These are phyloP conservation scores for Myxozyma vanderwaltii DNA, from an alignment of 805 yeast species.

Conservation along the genomic window DNA sequence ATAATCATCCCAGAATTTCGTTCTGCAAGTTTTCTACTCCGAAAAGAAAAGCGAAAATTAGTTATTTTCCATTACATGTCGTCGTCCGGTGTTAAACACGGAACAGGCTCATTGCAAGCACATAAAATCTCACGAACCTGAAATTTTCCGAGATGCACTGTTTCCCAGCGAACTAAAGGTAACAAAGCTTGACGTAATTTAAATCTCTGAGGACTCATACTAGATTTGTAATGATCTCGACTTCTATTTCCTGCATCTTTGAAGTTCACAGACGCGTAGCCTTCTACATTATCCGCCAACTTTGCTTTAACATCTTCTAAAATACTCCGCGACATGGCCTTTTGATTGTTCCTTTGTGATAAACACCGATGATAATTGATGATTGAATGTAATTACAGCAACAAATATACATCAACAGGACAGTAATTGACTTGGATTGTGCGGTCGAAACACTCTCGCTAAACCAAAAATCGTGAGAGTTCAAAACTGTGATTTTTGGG, in stretches of 20 bases:
- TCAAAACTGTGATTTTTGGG: too few relatives aligned
- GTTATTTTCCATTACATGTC: too few relatives aligned
- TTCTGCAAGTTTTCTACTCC: conserved; percentile 44
- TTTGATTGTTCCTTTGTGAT: neutral
- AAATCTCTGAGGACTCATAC: conserved; percentile 60
- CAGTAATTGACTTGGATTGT: too few relatives aligned
- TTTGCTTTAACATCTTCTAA: conserved; percentile 15
- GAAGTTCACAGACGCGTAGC: conserved; percentile 19
- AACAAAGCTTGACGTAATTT: conserved; percentile 55
- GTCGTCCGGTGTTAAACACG: too few relatives aligned
- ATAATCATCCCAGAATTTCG: conserved; percentile 61
- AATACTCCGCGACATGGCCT: conserved; percentile 8
- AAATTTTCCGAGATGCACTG: conserved; percentile 42
- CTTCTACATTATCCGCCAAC: conserved; percentile 26
- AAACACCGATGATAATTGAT: too few relatives aligned
- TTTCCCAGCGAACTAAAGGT: conserved; percentile 65
- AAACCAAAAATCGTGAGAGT: too few relatives aligned
- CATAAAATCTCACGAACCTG: neutral
- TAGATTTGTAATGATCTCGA: conserved; percentile 61
- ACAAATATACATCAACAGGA: too few relatives aligned
- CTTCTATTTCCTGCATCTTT: conserved; percentile 77
- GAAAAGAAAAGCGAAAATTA: too few relatives aligned
- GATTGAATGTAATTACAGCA: too few relatives aligned
- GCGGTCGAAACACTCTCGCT: too few relatives aligned
- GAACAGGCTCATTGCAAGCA: neutral